Percentiles rank a stretch among this genome's conserved stretches.
Conservation (phyloP, 352 stramenopile species). For the Peronosclerospora sorghi region DNA sequence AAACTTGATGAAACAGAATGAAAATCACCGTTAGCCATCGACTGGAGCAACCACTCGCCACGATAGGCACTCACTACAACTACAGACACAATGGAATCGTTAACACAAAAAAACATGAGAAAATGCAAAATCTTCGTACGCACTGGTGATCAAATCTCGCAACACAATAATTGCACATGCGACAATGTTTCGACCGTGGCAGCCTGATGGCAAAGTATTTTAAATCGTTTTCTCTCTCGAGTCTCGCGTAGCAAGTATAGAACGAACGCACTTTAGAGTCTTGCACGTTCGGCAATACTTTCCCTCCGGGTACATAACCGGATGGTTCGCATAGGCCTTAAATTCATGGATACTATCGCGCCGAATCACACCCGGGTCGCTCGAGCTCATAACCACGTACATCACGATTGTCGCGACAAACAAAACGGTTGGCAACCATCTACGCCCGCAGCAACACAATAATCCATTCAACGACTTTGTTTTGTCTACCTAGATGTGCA, state of each 20-base stretch:
- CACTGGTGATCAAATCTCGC: slow-evolving; percentile 86
- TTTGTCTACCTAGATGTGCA: neutral
- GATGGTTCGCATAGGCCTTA: slow-evolving; percentile 61
- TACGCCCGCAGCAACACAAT: slow-evolving; percentile 8
- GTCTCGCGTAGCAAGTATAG: neutral
- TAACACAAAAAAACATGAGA: neutral
- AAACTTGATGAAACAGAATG: slow-evolving; percentile 28
- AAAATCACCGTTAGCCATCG: neutral
- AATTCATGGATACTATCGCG: slow-evolving; percentile 36
- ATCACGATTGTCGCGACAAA: slow-evolving; percentile 44
- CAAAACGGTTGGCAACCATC: slow-evolving; percentile 35
- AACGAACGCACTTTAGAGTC: slow-evolving; percentile 56
- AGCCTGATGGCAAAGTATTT: slow-evolving; percentile 24
- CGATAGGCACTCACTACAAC: slow-evolving; percentile 16
- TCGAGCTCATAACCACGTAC: slow-evolving; percentile 60
- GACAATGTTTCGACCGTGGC: slow-evolving; percentile 84
- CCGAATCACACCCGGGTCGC: slow-evolving; percentile 68
- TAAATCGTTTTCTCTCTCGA: neutral
- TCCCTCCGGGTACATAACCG: slow-evolving; percentile 64
- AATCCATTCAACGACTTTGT: neutral
- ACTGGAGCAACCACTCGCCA: neutral
- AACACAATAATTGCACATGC: slow-evolving; percentile 82
- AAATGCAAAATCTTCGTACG: slow-evolving; percentile 11
- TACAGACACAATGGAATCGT: slow-evolving; percentile 8
- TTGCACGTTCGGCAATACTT: slow-evolving; percentile 84